Conservation (phyloP, 352 stramenopile genomes). For the Phytophthora pisi region DNA sequence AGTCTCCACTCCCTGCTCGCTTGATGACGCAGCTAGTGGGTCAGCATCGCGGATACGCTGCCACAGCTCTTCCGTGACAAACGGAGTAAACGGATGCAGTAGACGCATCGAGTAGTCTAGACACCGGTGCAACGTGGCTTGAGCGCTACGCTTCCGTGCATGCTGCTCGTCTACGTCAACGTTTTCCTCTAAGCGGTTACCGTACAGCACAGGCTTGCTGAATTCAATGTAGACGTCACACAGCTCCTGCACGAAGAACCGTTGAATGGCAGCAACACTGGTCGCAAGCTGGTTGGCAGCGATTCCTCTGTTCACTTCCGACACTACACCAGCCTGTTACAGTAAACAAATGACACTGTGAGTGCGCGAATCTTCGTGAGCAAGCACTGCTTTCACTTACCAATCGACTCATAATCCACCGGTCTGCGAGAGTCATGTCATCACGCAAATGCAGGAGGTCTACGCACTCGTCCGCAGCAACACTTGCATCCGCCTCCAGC, state of each 20-base stretch:
- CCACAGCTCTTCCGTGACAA: conserved; percentile 99
- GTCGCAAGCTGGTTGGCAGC: conserved; percentile 68
- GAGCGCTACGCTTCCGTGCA: conserved; percentile 75
- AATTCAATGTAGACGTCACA: conserved; percentile 92
- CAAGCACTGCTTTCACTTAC: conserved; percentile 31
- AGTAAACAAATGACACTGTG: neutral
- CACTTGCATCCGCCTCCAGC: conserved; percentile 34
- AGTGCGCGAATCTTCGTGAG: conserved; percentile 4
- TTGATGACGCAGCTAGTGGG: conserved; percentile 32
- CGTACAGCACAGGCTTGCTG: conserved; percentile 84
- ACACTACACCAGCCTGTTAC: conserved; percentile 57
- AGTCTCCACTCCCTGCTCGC: conserved; percentile 32
- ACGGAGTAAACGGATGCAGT: conserved; percentile 99
- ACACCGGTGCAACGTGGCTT: conserved; percentile 93
- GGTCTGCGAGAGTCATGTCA: conserved; percentile 68
- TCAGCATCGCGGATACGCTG: conserved; percentile 68
- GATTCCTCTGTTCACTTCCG: conserved; percentile 68
- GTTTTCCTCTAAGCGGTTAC: conserved; percentile 59
- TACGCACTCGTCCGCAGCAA: neutral
- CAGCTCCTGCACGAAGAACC: conserved; percentile 88
- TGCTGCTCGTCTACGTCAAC: conserved; percentile 44
- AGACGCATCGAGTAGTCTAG: conserved; percentile 96
- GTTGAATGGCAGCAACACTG: conserved; percentile 73
- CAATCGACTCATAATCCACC: conserved; percentile 87
- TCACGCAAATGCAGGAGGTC: conserved; percentile 40